Conservation (phyloP, 1,284 basidiomycete genomes). For the Fomitopsis palustris region DNA sequence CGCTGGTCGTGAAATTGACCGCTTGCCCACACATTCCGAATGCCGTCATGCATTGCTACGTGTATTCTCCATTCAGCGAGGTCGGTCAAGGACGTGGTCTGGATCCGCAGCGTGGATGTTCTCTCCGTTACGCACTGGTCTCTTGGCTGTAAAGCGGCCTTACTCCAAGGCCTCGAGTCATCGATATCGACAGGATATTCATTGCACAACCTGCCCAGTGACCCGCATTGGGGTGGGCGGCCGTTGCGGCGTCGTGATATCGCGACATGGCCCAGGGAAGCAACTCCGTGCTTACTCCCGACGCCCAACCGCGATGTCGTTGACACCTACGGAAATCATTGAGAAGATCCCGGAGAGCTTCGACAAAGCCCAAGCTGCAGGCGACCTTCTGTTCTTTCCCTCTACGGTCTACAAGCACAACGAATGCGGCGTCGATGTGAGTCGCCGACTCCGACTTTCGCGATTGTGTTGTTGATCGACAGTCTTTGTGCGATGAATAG, state of each 20-base stretch:
- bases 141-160: not conserved
- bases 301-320: not conserved
- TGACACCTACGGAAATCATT: constrained; percentile 46
- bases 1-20: not conserved
- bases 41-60: too few relatives aligned
- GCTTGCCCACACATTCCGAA: not conserved
- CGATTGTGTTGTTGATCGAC: not conserved
- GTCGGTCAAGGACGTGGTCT: not conserved
- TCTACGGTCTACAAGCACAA: constrained; percentile 59
- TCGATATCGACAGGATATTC: not conserved
- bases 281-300: not conserved
- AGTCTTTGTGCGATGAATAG: constrained; percentile 35
- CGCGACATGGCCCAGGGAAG: not conserved
- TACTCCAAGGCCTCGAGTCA: not conserved
- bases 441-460: constrained; percentile 13
- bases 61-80: too few relatives aligned
- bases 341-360: constrained; percentile 55
- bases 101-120: not conserved
- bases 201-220: not conserved
- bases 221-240: not conserved
- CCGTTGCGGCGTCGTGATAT: not conserved
- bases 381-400: constrained; percentile 75
- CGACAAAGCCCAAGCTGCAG: constrained; percentile 56
- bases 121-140: not conserved
- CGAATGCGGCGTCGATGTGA: constrained; percentile 63